phyloP scores from a whole-genome alignment of 352 stramenopile species.

The Globisporangium splendens region DNA sequence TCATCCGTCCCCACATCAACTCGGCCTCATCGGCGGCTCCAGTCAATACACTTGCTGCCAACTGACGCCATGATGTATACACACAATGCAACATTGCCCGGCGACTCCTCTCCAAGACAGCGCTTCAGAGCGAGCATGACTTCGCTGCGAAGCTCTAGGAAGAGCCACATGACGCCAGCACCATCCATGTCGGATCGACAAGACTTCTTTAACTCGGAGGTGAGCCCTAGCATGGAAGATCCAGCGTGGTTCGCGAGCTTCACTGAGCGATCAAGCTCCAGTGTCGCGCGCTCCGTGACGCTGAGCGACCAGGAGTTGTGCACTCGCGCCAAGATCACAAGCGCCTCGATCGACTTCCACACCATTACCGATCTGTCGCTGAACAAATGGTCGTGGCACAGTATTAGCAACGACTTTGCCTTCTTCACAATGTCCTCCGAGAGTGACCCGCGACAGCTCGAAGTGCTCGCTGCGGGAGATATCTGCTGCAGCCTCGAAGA shows the following conservation, averaged over 20 bases:
- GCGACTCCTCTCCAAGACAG: too few species aligned
- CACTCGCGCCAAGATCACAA: not conserved
- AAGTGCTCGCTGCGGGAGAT: slow-evolving; percentile 7
- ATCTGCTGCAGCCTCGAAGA: slow-evolving; percentile 13
- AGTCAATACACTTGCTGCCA: too few species aligned
- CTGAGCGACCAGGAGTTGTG: slow-evolving; percentile 10
- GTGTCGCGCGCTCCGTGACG: not conserved
- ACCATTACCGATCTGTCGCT: slow-evolving; percentile 1
- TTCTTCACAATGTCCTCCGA: slow-evolving; percentile 5
- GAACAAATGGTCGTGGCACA: slow-evolving; percentile 4
- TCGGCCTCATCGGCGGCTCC: too few species aligned
- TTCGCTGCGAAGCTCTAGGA: too few species aligned
- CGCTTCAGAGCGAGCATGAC: too few species aligned
- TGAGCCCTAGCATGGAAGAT: not conserved
- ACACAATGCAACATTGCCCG: too few species aligned
- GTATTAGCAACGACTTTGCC: slow-evolving; percentile 1
- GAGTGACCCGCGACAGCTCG: not conserved
- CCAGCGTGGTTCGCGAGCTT: not conserved
- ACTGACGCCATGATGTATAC: too few species aligned
- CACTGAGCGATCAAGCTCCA: not conserved
- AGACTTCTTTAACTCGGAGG: too few species aligned
- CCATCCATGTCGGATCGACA: too few species aligned
- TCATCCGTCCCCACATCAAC: too few species aligned
- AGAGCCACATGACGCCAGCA: too few species aligned
- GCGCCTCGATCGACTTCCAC: slow-evolving; percentile 4